Conservation (phyloP, 768 basidiomycete genomes). For the Serendipita sp. region DNA sequence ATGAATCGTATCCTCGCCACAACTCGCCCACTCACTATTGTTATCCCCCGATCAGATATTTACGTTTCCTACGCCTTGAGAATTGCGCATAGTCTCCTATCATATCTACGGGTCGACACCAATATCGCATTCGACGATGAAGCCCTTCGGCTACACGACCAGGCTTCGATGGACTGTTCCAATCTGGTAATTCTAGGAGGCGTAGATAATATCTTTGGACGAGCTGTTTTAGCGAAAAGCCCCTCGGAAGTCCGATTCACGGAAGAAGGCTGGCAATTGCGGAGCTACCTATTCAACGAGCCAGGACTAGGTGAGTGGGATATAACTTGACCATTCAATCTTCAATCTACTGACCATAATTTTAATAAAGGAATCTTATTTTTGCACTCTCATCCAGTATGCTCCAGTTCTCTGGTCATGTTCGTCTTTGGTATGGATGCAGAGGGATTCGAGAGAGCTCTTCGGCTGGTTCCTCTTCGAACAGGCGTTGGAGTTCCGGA, state of each 20-base stretch:
- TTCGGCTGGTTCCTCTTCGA: constrained; percentile 66
- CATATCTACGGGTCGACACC: constrained; percentile 56
- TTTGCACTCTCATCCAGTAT: constrained; percentile 46
- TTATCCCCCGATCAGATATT: constrained; percentile 29
- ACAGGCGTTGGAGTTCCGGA: constrained; percentile 66
- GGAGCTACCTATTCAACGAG: background rate
- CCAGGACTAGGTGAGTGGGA: background rate
- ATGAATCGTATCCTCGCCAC: constrained; percentile 52
- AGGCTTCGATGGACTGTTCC: constrained; percentile 10
- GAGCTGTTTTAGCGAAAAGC: background rate
- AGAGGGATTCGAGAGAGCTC: constrained; percentile 46
- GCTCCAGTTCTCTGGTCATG: constrained; percentile 24
- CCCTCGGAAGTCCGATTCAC: background rate
- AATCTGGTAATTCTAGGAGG: constrained; percentile 19
- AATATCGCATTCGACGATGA: constrained; percentile 37
- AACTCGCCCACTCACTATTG: constrained; percentile 35
- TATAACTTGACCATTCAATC: too few species aligned
- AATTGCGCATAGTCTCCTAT: constrained; percentile 47
- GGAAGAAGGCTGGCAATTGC: background rate
- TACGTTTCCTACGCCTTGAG: constrained; percentile 41
- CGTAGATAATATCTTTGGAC: constrained; percentile 15
- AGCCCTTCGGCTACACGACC: constrained; percentile 15
- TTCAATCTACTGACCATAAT: background rate
- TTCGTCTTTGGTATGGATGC: constrained; percentile 46
- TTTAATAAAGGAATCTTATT: constrained; percentile 37